Evolutionary conservation across 306 rosid genomes (phyloP).

Genomic region (Acacia melanoxylon): DNA sequence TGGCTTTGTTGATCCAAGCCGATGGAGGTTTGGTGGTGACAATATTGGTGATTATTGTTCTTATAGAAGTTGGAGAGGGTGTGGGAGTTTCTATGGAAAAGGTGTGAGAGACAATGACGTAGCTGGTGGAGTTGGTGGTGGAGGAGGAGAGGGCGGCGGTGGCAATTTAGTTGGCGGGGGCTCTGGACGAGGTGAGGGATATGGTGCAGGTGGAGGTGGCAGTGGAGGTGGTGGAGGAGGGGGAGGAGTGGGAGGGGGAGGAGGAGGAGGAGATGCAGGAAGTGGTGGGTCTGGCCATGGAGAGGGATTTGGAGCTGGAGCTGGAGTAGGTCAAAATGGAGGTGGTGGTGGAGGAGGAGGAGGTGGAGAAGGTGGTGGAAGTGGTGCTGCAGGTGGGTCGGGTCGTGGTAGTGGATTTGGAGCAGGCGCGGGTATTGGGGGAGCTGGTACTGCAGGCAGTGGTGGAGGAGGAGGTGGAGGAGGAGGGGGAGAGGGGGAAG

Average conservation of each 20-base stretch:
- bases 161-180: neutral
- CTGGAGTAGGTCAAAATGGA: neutral
- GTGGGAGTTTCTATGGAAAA: slow-evolving; percentile 47
- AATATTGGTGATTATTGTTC: slow-evolving; percentile 27
- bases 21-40: slow-evolving; percentile 28
- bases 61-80: slow-evolving; percentile 48
- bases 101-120: slow-evolving; percentile 6
- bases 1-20: slow-evolving; percentile 34
- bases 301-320: slow-evolving; percentile 29
- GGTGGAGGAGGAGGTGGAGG: slow-evolving; percentile 33
- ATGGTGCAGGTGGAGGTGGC: slow-evolving; percentile 19
- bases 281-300: slow-evolving; percentile 41
- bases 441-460: neutral
- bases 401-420: slow-evolving; percentile 39
- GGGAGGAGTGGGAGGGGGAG: neutral
- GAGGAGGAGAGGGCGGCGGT: neutral
- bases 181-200: slow-evolving; percentile 26
- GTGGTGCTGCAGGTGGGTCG: slow-evolving; percentile 14
- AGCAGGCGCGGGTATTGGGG: slow-evolving; percentile 28
- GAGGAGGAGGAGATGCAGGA: neutral
- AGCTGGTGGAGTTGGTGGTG: neutral
- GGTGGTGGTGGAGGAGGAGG: slow-evolving; percentile 28
- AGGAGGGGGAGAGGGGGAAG: slow-evolving; percentile 42
- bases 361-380: slow-evolving; percentile 13
- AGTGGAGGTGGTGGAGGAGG: slow-evolving; percentile 2